Base-by-base conservation (phyloP, 2,329 filamentous ascomycete genomes). In the Fonsecaea monophora region DNA sequence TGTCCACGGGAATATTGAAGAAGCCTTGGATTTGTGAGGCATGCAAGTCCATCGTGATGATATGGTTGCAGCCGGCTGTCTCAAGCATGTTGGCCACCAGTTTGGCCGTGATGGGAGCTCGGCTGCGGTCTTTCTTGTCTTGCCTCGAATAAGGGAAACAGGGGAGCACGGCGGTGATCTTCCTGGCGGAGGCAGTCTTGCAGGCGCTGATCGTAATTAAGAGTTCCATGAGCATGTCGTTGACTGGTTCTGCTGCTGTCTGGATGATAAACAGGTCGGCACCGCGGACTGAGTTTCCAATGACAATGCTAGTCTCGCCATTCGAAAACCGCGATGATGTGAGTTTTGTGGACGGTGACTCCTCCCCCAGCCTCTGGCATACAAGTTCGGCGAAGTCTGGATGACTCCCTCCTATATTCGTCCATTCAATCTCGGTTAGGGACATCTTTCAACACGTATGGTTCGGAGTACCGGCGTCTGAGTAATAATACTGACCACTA, bases 221-320 rank as follows among this genome's bases (percentile, higher is more conserved):
- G 54, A 97, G 88, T 77, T 98, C 94, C 83, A 98, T 91, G 72
- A 98, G 87, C 81, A 96, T 89, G 81, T 98, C 94, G 78, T 98
- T 98, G 81, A 97, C 92, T 74, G 90, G 91, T 70, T 92, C 92
- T 73, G 92, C 91, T 73, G 92, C 93, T 48, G 92, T 94, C 81
- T 97, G 94, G 75, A 98, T 92, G 77, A 98, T 97, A 82, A 95
- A 98, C 77, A 97, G 94, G 87, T 98, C 94, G 79, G 97, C 97
- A 73, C 92, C 94, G 73, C 94, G 91, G 59, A 98, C 94, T n/a
- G 92, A 97, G 80, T 97, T 94, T 78, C 94, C 87, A 75, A 98
- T 96, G 80, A 97, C 94, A 70, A 96, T 93, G 62, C 93, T 89
- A 72, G 91, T 96, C 83, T 98, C 94, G 73, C 94, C 94, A 62